Evolutionary conservation across 164 flowering plant species (phyloP), one percentile per base, ranked within the genome.

Genomic region (Vitis cinerea): DNA sequence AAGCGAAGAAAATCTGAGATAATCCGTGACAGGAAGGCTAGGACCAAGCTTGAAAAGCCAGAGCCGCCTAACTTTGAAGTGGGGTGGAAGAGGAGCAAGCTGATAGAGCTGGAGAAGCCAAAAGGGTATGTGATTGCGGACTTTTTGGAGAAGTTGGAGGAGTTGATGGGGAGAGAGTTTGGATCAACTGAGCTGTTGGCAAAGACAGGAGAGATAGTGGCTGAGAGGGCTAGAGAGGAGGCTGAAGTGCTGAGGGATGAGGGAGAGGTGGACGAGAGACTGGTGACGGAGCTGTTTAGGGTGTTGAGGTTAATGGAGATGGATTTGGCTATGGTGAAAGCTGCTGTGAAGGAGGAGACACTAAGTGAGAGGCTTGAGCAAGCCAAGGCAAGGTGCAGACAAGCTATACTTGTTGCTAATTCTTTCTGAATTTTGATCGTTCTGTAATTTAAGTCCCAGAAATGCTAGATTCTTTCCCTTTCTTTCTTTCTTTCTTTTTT

Each of bases 251-350:
- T 93, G 77, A 81, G 84, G 59, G 94, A 91, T 56, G 91, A 84
- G 71, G 97, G 94, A 3, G 85, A 89, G 64, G 98, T 91, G 60
- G 97, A 93, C 50, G 98, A 91, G 50, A 84, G 97, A 62, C 73
- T 90, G 89, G 86, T 90, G 50, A 90, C 91, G 6, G 97, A 91
- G 83, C 60, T 93, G 68, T 80, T 66, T 10, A 86, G 98, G 69
- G 95, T 93, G 55, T 77, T 91, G 82, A 88, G 70, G 76, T 72
- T 89, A 63, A 87, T 91, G 89, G 91, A 91, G 73, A 91, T 91
- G 97, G 94, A 93, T 65, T 82, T 93, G 83, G 90, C 88, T 6
- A 90, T 91, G 98, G 91, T 91, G 50, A 91, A 84, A 67, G 94
- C 89, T 60, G 88, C 98, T 7, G 91, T 86, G 10, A 93, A 93